Base-by-base conservation (phyloP, 176 grass and related monocot genomes). In the Phoenix dactylifera region DNA sequence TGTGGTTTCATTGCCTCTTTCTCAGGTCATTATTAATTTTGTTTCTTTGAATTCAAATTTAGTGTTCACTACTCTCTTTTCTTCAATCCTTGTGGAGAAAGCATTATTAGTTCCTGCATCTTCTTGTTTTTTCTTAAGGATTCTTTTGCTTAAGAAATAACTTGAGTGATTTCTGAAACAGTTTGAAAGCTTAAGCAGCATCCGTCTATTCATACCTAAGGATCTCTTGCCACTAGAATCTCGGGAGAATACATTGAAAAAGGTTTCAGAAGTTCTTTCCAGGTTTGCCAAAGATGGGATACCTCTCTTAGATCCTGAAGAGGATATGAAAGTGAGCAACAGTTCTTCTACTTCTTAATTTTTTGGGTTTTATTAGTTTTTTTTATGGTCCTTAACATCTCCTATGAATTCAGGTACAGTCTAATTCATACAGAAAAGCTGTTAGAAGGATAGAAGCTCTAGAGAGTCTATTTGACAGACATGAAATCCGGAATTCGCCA, bases 311-410 rank as follows among this genome's bases (percentile, higher is more conserved):
- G 93, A 97, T 88, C 87, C 93, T 25, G 84, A 91, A 79, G 93
- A 98, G 61, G 87, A 98, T 87, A 85, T 92, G 87, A 88, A 98
- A 80, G 93, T 97, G 62, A 79, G 90, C 16, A 90, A 60, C 26
- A 15, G 0, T 74, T 69, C 4, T 49, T 25, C 35, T 14, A 44
- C 22, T 25, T 39, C 3, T 54, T 62, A 59, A 72, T 19, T n/a
- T n/a, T 6, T 50, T 55, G 9, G 7, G 1, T 62, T 16, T 52
- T 67, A 26, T 49, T 2, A 26, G 52, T 55, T 18, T 50, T 60
- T 22, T 65, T 49, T 54, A 15, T 18, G 4, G 16, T 6, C 18
- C 73, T 54, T 24, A 59, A 57, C 15, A 61, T 60, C 52, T 76
- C 22, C 7, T 66, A 9, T 69, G 26, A 4, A 29, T 60, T 52